These are phyloP conservation scores for Fusarium sp. DNA, from an alignment of 2,329 filamentous ascomycete genomes.

Conservation along the genomic window DNA sequence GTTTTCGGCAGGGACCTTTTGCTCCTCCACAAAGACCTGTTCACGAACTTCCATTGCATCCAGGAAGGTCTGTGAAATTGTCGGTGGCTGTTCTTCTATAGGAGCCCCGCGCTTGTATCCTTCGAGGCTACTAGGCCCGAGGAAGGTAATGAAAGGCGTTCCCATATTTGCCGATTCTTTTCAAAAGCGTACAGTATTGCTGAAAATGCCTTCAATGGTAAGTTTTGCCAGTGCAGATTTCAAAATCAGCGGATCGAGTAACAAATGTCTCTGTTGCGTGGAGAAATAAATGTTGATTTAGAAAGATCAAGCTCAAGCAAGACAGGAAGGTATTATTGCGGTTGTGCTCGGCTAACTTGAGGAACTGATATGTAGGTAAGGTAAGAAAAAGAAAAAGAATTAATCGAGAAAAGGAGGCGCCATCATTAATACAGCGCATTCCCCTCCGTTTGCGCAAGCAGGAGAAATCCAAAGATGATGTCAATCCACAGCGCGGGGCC, in stretches of 20 bases:
- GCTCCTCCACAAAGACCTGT: constrained; percentile 72
- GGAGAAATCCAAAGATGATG: constrained; percentile 34
- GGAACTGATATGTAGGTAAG: not conserved
- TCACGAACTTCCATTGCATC: constrained; percentile 74
- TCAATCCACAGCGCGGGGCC: constrained; percentile 33
- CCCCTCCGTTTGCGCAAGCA: not conserved
- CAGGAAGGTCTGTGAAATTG: constrained; percentile 68
- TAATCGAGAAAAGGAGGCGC: not conserved
- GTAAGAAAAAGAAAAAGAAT: not conserved
- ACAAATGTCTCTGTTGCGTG: not conserved
- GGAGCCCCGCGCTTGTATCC: constrained; percentile 59
- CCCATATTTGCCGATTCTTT: constrained; percentile 56
- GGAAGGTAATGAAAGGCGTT: constrained; percentile 63
- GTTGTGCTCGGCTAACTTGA: not conserved
- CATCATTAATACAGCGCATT: not conserved
- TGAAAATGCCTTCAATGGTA: not conserved
- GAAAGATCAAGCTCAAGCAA: not conserved
- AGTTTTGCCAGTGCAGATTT: not conserved
- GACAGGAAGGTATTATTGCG: not conserved
- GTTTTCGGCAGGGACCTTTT: constrained; percentile 70
- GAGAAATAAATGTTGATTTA: not conserved
- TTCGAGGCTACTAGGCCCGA: constrained; percentile 64
- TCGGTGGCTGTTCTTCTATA: constrained; percentile 59
- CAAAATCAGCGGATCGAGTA: not conserved
- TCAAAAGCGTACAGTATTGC: not conserved